A percentile compares a stretch with the other conserved stretches of the same genome.
Conservation (phyloP, 1,284 basidiomycete species). For the Schizophyllum commune region DNA sequence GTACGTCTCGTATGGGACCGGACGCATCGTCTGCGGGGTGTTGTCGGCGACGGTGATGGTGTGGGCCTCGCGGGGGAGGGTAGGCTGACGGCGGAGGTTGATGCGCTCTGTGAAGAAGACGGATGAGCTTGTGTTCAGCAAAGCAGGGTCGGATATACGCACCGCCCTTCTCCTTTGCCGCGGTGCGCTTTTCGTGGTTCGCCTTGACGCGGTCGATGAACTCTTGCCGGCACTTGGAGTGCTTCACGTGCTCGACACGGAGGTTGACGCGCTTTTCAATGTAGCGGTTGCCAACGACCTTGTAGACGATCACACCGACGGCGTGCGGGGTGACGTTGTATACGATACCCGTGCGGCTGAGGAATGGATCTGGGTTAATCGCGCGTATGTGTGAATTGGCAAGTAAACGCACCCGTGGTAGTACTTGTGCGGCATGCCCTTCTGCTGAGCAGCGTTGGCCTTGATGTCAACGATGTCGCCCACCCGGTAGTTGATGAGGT, state of each 20-base stretch:
- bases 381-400: neutral
- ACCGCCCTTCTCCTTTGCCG: slow-evolving; percentile 88
- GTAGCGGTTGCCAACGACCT: slow-evolving; percentile 98
- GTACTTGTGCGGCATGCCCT: slow-evolving; percentile 99
- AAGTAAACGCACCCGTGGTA: slow-evolving; percentile 70
- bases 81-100: slow-evolving; percentile 82
- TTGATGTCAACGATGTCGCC: slow-evolving; percentile 99
- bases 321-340: slow-evolving; percentile 96
- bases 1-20: slow-evolving; percentile 84
- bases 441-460: slow-evolving; percentile 98
- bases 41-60: slow-evolving; percentile 75
- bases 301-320: slow-evolving; percentile 97
- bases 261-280: slow-evolving; percentile 99
- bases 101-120: slow-evolving; percentile 55
- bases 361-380: slow-evolving; percentile 4
- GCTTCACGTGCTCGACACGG: slow-evolving; percentile 95
- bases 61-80: slow-evolving; percentile 76
- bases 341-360: slow-evolving; percentile 91
- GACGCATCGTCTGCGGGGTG: slow-evolving; percentile 88
- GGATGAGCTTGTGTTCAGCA: slow-evolving; percentile 5
- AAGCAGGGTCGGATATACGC: slow-evolving; percentile 27
- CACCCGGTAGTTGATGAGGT: slow-evolving; percentile 87
- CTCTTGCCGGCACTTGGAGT: slow-evolving; percentile 98
- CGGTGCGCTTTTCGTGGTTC: slow-evolving; percentile 82
- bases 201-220: slow-evolving; percentile 95